Conservation (phyloP, 306 rosid genomes). For the Lupinus albus region DNA sequence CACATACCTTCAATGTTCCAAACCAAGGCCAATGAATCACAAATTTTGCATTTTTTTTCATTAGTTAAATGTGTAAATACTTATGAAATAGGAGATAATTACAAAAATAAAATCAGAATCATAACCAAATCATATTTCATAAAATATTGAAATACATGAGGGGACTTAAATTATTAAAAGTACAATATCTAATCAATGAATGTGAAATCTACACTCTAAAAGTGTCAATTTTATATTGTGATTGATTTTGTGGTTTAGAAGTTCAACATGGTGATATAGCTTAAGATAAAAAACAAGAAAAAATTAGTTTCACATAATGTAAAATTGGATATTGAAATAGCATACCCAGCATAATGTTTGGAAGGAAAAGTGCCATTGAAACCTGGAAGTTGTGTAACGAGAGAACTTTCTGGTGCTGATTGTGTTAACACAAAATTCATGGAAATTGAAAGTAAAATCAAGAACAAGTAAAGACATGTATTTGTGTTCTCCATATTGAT, state of each 20-base stretch:
- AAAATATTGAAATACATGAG: too few relatives aligned
- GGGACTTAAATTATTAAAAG: too few relatives aligned
- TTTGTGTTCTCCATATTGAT: neutral
- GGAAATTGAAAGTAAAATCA: neutral
- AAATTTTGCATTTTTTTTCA: neutral
- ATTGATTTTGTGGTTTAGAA: too few relatives aligned
- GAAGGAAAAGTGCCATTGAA: conserved; percentile 9
- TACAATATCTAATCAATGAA: too few relatives aligned
- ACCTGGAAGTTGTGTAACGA: neutral
- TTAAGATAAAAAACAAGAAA: too few relatives aligned
- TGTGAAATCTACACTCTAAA: too few relatives aligned
- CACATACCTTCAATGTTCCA: conserved; percentile 31
- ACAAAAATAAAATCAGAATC: too few relatives aligned
- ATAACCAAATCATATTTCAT: neutral
- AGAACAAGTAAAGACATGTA: neutral
- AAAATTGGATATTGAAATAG: neutral
- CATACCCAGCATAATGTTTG: conserved; percentile 52
- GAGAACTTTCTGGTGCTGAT: conserved; percentile 31
- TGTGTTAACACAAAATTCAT: conserved; percentile 8
- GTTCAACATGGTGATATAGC: too few relatives aligned
- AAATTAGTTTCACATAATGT: too few relatives aligned
- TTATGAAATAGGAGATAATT: neutral
- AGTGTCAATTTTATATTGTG: too few relatives aligned
- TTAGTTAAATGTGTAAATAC: neutral
- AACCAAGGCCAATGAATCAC: neutral